These are phyloP conservation scores for Gonapodya sp. DNA, from an alignment of 192 early-diverging fungal species.

Conservation along the genomic window DNA sequence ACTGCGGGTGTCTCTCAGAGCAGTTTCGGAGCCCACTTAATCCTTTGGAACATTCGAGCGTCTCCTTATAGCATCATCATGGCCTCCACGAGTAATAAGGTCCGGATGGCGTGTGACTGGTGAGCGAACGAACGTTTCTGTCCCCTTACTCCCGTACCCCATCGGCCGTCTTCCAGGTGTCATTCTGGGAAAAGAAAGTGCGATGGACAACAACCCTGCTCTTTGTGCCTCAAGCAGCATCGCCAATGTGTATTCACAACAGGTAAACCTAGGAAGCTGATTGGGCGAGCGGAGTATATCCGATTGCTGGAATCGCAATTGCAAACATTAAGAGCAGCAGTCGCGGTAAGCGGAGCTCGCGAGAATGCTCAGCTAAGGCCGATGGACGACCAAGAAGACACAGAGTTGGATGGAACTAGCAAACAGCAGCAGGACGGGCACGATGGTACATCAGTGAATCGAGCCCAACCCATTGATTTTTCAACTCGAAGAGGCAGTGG, in stretches of 20 bases:
- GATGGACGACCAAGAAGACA: not conserved
- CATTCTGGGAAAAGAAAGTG: not conserved
- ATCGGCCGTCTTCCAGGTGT: not conserved
- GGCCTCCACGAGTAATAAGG: not conserved
- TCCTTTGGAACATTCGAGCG: too few species aligned
- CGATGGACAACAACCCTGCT: not conserved
- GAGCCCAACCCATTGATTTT: not conserved
- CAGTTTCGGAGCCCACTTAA: too few species aligned
- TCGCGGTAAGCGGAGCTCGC: not conserved
- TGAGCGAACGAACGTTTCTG: too few species aligned
- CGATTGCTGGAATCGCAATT: not conserved
- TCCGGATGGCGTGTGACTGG: constrained; percentile 1
- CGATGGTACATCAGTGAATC: not conserved
- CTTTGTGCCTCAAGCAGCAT: constrained; percentile 1
- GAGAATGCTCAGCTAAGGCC: not conserved
- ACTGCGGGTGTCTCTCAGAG: too few species aligned
- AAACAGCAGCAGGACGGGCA: not conserved
- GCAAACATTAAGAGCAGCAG: not conserved
- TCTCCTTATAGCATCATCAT: not conserved
- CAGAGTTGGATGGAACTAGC: not conserved
- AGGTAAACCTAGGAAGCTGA: not conserved
- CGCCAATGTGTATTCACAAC: not conserved
- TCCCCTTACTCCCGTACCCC: not conserved
- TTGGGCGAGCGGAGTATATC: not conserved
- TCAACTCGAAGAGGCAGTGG: not conserved